phyloP scores from a whole-genome alignment of 2,329 filamentous ascomycete species.

The Pseudogymnoascus sp. region DNA sequence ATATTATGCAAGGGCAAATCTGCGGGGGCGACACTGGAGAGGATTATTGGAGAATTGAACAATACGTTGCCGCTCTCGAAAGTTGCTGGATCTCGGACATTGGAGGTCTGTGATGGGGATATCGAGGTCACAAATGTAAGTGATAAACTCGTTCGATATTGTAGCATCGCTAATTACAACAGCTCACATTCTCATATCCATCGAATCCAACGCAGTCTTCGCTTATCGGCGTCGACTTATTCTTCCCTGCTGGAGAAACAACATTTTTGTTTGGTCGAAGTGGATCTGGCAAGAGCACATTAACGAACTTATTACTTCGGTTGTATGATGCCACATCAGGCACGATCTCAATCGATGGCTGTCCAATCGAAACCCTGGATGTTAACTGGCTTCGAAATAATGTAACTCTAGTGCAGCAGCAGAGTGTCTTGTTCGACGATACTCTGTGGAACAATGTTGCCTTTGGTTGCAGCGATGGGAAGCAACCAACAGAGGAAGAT shows the following conservation, averaged over 20 bases:
- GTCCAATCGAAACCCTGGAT: slow-evolving; percentile 56
- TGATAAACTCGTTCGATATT: slow-evolving; percentile 5
- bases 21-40: slow-evolving; percentile 59
- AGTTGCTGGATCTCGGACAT: slow-evolving; percentile 31
- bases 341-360: slow-evolving; percentile 61
- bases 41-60: slow-evolving; percentile 35
- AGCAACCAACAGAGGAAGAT: slow-evolving; percentile 44
- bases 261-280: slow-evolving; percentile 81
- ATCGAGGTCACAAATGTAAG: slow-evolving; percentile 64
- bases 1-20: slow-evolving; percentile 72
- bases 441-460: slow-evolving; percentile 72
- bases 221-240: slow-evolving; percentile 57
- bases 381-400: slow-evolving; percentile 69
- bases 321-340: slow-evolving; percentile 67
- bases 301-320: slow-evolving; percentile 71
- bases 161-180: slow-evolving; percentile 19
- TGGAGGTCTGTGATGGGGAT: slow-evolving; percentile 52
- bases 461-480: slow-evolving; percentile 54
- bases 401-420: slow-evolving; percentile 76
- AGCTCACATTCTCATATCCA: slow-evolving; percentile 82
- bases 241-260: slow-evolving; percentile 64
- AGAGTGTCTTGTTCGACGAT: slow-evolving; percentile 74
- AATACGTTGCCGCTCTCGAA: slow-evolving; percentile 25
- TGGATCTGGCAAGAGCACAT: slow-evolving; percentile 87
- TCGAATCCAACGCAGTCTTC: slow-evolving; percentile 55